Conservation (phyloP, 495 filamentous ascomycete species). For the Astrocystis sublimbata region DNA sequence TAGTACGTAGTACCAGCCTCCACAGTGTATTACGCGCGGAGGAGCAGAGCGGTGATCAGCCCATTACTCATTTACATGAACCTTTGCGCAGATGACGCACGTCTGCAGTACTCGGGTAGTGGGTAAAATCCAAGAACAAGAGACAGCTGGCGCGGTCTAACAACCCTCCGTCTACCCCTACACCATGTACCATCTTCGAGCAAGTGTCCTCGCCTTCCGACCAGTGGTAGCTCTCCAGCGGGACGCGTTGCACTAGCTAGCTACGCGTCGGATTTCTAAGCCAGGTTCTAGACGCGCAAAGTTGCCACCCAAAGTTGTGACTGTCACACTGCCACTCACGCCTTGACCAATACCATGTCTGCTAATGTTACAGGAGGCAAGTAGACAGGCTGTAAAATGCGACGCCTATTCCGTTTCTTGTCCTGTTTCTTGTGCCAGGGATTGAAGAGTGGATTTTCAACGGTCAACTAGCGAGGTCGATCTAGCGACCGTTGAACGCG, state of each 20-base stretch:
- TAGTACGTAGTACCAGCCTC: not conserved
- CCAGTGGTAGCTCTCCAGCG: not conserved
- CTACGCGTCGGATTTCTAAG: slow-evolving; percentile 8
- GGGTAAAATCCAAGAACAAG: not conserved
- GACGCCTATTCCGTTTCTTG: not conserved
- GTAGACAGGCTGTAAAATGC: not conserved
- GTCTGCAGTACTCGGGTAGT: too few species aligned
- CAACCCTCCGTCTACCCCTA: slow-evolving; percentile 16
- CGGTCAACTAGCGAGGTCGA: not conserved
- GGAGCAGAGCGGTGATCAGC: slow-evolving; percentile 7
- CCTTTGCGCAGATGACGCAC: slow-evolving; percentile 4
- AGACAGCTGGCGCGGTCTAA: not conserved
- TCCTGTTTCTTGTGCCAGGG: not conserved
- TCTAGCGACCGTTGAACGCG: slow-evolving; percentile 11
- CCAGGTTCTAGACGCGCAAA: slow-evolving; percentile 11
- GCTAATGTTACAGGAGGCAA: not conserved
- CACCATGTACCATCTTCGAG: slow-evolving; percentile 14
- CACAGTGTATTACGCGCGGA: slow-evolving; percentile 5
- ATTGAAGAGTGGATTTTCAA: slow-evolving; percentile 2
- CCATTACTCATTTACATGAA: slow-evolving; percentile 8
- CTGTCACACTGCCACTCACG: not conserved
- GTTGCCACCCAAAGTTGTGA: not conserved
- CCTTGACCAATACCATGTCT: not conserved
- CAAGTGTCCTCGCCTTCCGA: not conserved
- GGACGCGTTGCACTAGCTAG: slow-evolving; percentile 11